A percentile compares a stretch with the other conserved stretches of the same genome.
Evolutionary conservation across 2,329 filamentous ascomycete genomes (phyloP).

Genomic region (Fusarium continuum): DNA sequence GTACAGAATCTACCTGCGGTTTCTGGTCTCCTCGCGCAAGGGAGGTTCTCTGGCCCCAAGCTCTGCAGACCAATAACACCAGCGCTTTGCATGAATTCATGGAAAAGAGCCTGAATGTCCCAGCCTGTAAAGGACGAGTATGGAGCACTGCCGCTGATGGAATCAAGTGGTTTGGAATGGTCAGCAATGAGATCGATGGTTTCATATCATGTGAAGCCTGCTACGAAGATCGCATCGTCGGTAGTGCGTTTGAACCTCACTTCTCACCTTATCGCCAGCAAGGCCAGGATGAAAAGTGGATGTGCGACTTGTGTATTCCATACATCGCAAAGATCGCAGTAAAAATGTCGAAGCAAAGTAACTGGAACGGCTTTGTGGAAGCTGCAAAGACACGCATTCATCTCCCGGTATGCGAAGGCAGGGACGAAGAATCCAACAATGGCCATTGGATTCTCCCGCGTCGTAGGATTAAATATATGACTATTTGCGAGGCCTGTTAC

Average conservation of each 20-base stretch:
- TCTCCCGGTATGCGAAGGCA: constrained; percentile 45
- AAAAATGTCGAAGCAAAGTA: constrained; percentile 31
- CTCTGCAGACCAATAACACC: constrained; percentile 40
- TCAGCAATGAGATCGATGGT: constrained; percentile 42
- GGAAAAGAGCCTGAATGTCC: constrained; percentile 37
- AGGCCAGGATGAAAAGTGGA: constrained; percentile 44
- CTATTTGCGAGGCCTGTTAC: constrained; percentile 49
- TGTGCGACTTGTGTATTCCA: constrained; percentile 44
- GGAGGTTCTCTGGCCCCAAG: constrained; percentile 48
- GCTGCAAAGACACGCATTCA: constrained; percentile 33
- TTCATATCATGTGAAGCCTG: constrained; percentile 53
- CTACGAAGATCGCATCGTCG: constrained; percentile 47
- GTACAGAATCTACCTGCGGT: constrained; percentile 44
- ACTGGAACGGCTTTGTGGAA: constrained; percentile 47
- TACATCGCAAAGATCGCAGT: constrained; percentile 38
- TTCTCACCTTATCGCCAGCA: constrained; percentile 45
- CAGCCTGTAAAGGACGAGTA: constrained; percentile 44
- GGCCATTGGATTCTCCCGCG: constrained; percentile 44
- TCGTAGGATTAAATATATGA: constrained; percentile 39
- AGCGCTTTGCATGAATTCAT: constrained; percentile 44
- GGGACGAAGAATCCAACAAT: constrained; percentile 31
- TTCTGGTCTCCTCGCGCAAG: constrained; percentile 48
- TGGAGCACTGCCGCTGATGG: constrained; percentile 36
- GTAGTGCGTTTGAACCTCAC: constrained; percentile 41
- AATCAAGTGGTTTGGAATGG: constrained; percentile 47